A percentile compares a stretch with the other conserved stretches of the same genome.
phyloP scores from a whole-genome alignment of 345 rosid genomes.

The sweet orange (Citrus sinensis) region DNA sequence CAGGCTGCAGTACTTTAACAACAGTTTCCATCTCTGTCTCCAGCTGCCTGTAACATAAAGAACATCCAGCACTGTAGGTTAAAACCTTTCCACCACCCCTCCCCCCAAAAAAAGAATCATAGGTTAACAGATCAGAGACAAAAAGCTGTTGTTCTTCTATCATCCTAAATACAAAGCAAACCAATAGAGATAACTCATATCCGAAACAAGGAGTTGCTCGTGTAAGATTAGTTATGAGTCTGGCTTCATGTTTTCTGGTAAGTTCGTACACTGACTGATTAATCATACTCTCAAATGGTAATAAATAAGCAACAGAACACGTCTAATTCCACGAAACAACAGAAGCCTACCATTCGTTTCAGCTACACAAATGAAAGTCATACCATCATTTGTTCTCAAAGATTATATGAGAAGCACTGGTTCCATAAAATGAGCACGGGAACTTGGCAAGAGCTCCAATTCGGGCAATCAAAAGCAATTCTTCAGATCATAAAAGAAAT shows the following conservation, averaged over 20 bases:
- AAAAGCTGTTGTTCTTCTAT: neutral
- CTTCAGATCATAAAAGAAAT: neutral
- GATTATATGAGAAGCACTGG: neutral
- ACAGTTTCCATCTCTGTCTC: slow-evolving; percentile 88
- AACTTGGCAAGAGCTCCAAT: neutral
- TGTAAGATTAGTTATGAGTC: neutral
- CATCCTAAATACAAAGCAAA: neutral
- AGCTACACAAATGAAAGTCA: neutral
- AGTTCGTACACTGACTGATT: neutral
- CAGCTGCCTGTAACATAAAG: slow-evolving; percentile 45
- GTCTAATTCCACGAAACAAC: neutral
- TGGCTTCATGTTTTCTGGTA: neutral
- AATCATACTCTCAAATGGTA: neutral
- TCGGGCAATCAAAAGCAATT: neutral
- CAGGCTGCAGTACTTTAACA: slow-evolving; percentile 78
- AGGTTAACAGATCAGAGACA: neutral
- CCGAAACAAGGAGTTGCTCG: neutral
- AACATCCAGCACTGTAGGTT: neutral
- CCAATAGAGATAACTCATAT: neutral
- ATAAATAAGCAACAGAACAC: neutral
- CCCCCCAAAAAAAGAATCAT: neutral
- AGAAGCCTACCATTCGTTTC: neutral
- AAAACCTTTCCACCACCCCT: neutral
- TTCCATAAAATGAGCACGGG: neutral
- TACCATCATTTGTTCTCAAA: neutral